Evolutionary conservation across 495 filamentous ascomycete genomes (phyloP).

Genomic region (Penicillium malachiteum): DNA sequence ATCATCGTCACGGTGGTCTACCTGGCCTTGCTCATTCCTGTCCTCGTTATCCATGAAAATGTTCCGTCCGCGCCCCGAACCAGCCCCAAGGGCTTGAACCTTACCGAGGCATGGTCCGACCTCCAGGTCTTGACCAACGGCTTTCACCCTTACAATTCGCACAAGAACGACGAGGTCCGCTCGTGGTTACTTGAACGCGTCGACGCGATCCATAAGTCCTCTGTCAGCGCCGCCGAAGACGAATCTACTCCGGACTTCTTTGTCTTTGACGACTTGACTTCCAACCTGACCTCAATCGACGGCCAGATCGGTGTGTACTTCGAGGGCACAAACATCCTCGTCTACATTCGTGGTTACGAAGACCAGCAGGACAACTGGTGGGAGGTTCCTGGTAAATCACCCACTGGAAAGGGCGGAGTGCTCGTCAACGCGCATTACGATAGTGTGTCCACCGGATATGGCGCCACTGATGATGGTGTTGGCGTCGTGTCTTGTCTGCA

Average conservation of each 20-base stretch:
- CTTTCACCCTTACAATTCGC: conserved; percentile 88
- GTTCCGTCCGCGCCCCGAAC: conserved; percentile 68
- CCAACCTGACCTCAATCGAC: conserved; percentile 68
- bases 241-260: conserved; percentile 48
- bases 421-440: conserved; percentile 97
- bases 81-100: conserved; percentile 61
- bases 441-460: conserved; percentile 85
- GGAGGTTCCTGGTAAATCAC: conserved; percentile 44
- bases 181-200: conserved; percentile 74
- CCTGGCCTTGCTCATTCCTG: conserved; percentile 63
- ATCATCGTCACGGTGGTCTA: conserved; percentile 70
- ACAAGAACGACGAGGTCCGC: conserved; percentile 74
- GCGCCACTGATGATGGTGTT: conserved; percentile 92
- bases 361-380: conserved; percentile 69
- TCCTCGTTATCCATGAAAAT: conserved; percentile 71
- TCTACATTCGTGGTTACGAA: conserved; percentile 81
- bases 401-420: conserved; percentile 67
- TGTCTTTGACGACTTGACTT: conserved; percentile 73
- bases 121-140: conserved; percentile 68
- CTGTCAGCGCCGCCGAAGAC: conserved; percentile 12
- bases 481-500: conserved; percentile 85
- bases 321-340: conserved; percentile 88
- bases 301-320: conserved; percentile 62
- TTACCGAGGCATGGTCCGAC: conserved; percentile 85
- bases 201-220: conserved; percentile 59